Percentiles rank a stretch among this genome's conserved stretches.
Conservation (phyloP, 2,329 filamentous ascomycete genomes). For the Pyricularia grisea region DNA sequence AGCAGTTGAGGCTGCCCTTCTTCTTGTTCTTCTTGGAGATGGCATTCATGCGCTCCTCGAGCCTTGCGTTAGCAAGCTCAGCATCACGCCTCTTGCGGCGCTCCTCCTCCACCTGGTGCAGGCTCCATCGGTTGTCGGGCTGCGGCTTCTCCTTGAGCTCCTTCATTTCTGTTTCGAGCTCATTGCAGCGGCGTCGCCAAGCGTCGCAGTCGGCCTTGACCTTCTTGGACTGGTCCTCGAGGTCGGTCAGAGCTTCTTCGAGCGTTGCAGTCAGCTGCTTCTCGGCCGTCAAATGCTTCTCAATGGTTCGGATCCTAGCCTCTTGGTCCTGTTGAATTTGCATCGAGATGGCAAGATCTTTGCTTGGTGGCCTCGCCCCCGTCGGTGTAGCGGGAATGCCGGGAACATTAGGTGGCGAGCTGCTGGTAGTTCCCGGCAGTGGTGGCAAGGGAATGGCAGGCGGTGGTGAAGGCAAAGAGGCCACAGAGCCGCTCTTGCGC, state of each 20-base stretch:
- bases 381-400: slow-evolving; percentile 40
- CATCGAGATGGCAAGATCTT: slow-evolving; percentile 58
- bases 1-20: slow-evolving; percentile 94
- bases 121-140: slow-evolving; percentile 53
- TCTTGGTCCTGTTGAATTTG: slow-evolving; percentile 93
- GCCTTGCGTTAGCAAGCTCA: slow-evolving; percentile 76
- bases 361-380: slow-evolving; percentile 66
- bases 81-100: slow-evolving; percentile 84
- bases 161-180: slow-evolving; percentile 64
- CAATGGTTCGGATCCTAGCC: slow-evolving; percentile 85
- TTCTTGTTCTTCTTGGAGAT: slow-evolving; percentile 93
- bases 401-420: slow-evolving; percentile 33
- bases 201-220: slow-evolving; percentile 82
- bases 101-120: slow-evolving; percentile 94
- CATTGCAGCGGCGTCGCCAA: slow-evolving; percentile 78
- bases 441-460: slow-evolving; percentile 94
- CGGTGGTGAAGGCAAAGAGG: slow-evolving; percentile 83
- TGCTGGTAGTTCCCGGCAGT: slow-evolving; percentile 53
- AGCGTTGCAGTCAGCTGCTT: slow-evolving; percentile 92
- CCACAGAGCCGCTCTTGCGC: slow-evolving; percentile 75
- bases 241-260: slow-evolving; percentile 88
- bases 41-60: slow-evolving; percentile 91
- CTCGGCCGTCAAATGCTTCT: slow-evolving; percentile 93
- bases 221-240: slow-evolving; percentile 86
- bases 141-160: slow-evolving; percentile 48